Percentiles rank a stretch among this genome's conserved stretches.
phyloP scores from a whole-genome alignment of 1,139 yeast species.

The Candida glucosophila region DNA sequence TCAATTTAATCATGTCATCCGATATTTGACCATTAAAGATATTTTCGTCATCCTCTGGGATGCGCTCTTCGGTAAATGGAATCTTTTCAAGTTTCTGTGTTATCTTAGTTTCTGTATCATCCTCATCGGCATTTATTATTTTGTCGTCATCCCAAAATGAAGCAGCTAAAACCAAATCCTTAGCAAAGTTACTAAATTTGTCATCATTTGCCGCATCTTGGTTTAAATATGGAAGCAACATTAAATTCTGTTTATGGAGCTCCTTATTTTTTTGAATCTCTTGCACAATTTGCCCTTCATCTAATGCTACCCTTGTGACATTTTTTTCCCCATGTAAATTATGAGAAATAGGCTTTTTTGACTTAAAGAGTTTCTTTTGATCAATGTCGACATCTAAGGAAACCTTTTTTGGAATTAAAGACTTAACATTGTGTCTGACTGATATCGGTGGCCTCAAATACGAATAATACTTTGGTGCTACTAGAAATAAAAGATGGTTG shows the following conservation, averaged over 20 bases:
- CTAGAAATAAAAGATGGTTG: conserved; percentile 61
- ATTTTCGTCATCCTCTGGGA: conserved; percentile 50
- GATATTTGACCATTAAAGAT: conserved; percentile 67
- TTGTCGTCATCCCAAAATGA: conserved; percentile 79
- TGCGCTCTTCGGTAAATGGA: conserved; percentile 2
- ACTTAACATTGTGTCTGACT: conserved; percentile 29
- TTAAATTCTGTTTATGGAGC: conserved; percentile 10
- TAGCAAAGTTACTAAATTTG: conserved; percentile 34
- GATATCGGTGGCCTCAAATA: conserved; percentile 46
- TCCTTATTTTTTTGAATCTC: conserved; percentile 15
- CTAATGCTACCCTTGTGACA: conserved; percentile 17
- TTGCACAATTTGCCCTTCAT: conserved; percentile 24
- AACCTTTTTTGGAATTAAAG: conserved; percentile 53
- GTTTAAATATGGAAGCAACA: conserved; percentile 24
- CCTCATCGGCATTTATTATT: conserved; percentile 44
- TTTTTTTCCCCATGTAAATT: conserved; percentile 1
- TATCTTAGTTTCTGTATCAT: conserved; percentile 4
- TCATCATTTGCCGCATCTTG: conserved; percentile 32
- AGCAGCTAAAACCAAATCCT: conserved; percentile 62
- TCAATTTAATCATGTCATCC: conserved; percentile 47
- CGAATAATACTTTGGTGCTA: conserved; percentile 46
- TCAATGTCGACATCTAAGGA: conserved; percentile 42
- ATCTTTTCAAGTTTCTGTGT: too few relatives aligned
- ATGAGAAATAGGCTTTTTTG: conserved; percentile 9
- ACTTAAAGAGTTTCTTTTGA: conserved; percentile 34